phyloP scores from a whole-genome alignment of 495 filamentous ascomycete genomes.

The Darksidea phi region DNA sequence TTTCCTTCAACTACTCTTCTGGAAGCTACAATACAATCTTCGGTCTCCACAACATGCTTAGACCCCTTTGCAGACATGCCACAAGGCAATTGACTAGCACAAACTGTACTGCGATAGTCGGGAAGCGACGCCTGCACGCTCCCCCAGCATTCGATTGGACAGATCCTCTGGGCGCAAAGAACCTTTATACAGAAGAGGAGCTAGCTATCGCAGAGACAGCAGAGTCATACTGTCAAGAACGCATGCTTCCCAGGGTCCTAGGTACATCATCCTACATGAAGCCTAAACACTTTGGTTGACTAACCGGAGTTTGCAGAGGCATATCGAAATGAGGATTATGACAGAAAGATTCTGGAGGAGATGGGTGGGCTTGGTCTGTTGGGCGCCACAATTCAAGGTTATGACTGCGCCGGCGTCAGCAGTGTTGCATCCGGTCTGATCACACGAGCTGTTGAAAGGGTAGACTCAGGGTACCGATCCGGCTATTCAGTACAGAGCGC shows the following conservation, averaged over 20 bases:
- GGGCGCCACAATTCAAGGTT: constrained; percentile 87
- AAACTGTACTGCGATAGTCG: constrained; percentile 34
- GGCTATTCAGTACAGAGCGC: constrained; percentile 97
- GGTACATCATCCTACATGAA: constrained; percentile 52
- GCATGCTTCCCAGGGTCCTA: constrained; percentile 77
- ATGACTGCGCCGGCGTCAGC: constrained; percentile 91
- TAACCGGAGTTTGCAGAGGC: constrained; percentile 63
- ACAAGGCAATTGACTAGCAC: constrained; percentile 41
- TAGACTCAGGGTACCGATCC: constrained; percentile 92
- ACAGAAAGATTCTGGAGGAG: constrained; percentile 81
- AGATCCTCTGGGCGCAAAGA: constrained; percentile 75
- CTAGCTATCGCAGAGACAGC: constrained; percentile 84
- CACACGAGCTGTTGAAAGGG: constrained; percentile 91
- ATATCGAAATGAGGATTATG: constrained; percentile 91
- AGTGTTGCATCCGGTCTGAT: constrained; percentile 90
- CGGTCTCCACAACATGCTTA: constrained; percentile 44
- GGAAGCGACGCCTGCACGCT: constrained; percentile 53
- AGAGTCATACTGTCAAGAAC: constrained; percentile 88
- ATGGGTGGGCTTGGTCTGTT: constrained; percentile 95
- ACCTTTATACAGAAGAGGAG: constrained; percentile 83
- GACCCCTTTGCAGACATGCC: constrained; percentile 41
- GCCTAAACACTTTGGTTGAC: background rate
- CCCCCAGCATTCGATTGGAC: constrained; percentile 79
- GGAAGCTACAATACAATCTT: background rate
- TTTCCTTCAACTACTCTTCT: constrained; percentile 2